Evolutionary conservation across 306 rosid genomes (phyloP).

Genomic region (Heteromeles arbutifolia): DNA sequence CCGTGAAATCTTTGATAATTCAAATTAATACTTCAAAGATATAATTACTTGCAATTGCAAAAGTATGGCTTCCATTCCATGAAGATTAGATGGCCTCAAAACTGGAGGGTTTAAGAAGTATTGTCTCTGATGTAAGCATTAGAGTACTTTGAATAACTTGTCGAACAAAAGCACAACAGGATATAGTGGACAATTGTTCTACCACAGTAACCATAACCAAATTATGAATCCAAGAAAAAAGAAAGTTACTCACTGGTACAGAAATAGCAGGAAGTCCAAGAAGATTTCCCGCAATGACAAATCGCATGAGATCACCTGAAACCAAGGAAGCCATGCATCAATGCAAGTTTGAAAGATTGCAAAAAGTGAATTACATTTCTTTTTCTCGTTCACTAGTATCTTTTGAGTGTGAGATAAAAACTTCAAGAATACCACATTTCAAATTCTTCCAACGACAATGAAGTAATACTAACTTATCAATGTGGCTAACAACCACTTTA

Average conservation of each 20-base stretch:
- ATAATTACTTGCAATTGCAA: neutral
- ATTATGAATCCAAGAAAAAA: neutral
- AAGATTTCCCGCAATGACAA: conserved; percentile 61
- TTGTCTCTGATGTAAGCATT: neutral
- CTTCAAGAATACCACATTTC: neutral
- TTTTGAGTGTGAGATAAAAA: neutral
- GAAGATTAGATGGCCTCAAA: neutral
- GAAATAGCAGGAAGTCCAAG: conserved; percentile 92
- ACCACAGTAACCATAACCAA: neutral
- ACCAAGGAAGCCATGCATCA: conserved; percentile 3
- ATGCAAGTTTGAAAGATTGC: neutral
- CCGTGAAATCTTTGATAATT: neutral
- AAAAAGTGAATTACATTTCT: neutral
- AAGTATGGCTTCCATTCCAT: neutral
- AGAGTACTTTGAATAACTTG: neutral
- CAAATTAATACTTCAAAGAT: neutral
- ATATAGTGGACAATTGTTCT: neutral
- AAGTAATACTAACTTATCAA: neutral
- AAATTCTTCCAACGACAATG: too few relatives aligned
- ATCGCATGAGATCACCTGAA: conserved; percentile 80
- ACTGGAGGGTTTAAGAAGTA: neutral
- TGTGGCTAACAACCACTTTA: neutral
- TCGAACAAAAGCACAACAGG: neutral
- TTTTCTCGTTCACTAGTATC: neutral
- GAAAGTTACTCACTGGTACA: conserved; percentile 60